phyloP scores from a whole-genome alignment of 2,329 filamentous ascomycete species.

The Cadophora malorum region DNA sequence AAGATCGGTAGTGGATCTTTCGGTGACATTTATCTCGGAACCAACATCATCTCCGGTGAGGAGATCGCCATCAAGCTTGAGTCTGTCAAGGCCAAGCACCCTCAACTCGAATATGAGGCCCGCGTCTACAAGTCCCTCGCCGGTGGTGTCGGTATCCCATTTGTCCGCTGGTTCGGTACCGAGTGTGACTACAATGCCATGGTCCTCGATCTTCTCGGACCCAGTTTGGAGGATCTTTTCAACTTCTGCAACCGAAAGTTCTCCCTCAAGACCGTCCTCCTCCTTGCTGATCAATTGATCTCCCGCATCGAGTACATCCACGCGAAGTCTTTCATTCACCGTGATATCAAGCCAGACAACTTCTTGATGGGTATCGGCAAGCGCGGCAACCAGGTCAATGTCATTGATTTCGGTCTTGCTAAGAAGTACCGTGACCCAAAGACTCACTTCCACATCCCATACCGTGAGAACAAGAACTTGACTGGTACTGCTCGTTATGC shows the following conservation, averaged over 20 bases:
- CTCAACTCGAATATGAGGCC: slow-evolving; percentile 97
- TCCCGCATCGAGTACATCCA: slow-evolving; percentile 99
- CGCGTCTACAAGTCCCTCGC: slow-evolving; percentile 91
- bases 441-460: slow-evolving; percentile 99
- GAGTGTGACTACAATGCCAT: slow-evolving; percentile 99
- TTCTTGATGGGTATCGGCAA: slow-evolving; percentile 99
- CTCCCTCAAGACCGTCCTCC: slow-evolving; percentile 95
- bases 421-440: slow-evolving; percentile 99
- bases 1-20: slow-evolving; percentile 99
- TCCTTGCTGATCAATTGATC: slow-evolving; percentile 97
- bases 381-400: slow-evolving; percentile 98
- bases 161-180: slow-evolving; percentile 99
- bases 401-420: slow-evolving; percentile 97
- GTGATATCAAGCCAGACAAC: slow-evolving; percentile 99
- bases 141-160: slow-evolving; percentile 96
- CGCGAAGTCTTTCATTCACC: slow-evolving; percentile 99
- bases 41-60: slow-evolving; percentile 99
- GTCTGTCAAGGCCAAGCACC: slow-evolving; percentile 99
- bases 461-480: slow-evolving; percentile 99
- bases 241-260: slow-evolving; percentile 99
- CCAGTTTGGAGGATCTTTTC: slow-evolving; percentile 96
- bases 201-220: slow-evolving; percentile 96
- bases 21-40: slow-evolving; percentile 98
- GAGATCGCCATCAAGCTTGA: slow-evolving; percentile 99
- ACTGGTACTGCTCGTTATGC: slow-evolving; percentile 98